Evolutionary conservation across 2,329 filamentous ascomycete species (phyloP).

Genomic region (Colletotrichum ledebouriae): DNA sequence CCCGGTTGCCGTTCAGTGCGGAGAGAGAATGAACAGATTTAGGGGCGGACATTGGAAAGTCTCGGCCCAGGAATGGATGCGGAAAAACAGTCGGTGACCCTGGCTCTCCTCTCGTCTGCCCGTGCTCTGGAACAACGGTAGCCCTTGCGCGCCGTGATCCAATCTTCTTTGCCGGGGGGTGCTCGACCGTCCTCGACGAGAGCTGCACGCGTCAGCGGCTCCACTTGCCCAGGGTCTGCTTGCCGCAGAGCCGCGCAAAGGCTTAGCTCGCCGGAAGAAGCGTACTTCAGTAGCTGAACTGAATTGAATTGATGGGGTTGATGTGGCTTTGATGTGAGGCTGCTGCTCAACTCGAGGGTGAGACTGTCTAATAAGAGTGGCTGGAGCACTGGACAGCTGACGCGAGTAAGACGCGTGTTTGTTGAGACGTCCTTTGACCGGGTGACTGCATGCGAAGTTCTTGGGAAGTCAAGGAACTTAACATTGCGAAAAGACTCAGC

Average conservation of each 20-base stretch:
- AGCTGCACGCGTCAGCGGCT: slow-evolving; percentile 39
- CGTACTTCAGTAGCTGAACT: neutral
- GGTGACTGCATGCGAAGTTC: neutral
- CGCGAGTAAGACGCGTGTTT: neutral
- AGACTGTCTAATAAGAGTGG: neutral
- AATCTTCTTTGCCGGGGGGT: slow-evolving; percentile 16
- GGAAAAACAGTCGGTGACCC: neutral
- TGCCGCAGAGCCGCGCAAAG: slow-evolving; percentile 42
- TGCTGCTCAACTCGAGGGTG: neutral
- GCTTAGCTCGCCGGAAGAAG: slow-evolving; percentile 23
- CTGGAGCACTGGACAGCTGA: neutral
- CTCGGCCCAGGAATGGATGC: neutral
- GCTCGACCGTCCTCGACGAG: neutral
- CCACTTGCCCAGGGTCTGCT: slow-evolving; percentile 33
- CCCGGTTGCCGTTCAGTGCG: neutral
- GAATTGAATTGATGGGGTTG: neutral
- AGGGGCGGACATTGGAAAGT: slow-evolving; percentile 16
- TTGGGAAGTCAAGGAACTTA: neutral
- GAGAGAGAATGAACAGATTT: slow-evolving; percentile 9
- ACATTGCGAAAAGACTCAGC: neutral
- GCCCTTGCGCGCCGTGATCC: slow-evolving; percentile 17
- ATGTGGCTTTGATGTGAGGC: neutral
- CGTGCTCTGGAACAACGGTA: slow-evolving; percentile 31
- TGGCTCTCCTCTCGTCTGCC: neutral
- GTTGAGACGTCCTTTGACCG: neutral